phyloP scores from a whole-genome alignment of 345 rosid species.

The Corchorus olitorius region DNA sequence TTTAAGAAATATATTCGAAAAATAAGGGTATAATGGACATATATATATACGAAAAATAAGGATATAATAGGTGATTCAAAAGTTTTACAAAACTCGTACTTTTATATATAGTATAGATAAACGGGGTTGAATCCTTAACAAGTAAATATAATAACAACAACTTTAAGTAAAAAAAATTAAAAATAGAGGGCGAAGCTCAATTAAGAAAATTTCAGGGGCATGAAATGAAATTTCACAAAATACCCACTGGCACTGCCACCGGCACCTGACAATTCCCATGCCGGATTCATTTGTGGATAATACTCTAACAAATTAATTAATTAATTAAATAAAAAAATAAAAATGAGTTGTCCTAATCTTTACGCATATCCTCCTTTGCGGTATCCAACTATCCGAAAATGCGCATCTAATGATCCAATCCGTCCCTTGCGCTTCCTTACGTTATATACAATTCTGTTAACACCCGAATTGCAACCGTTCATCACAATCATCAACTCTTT shows the following conservation, averaged over 20 bases:
- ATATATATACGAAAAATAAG: too few species aligned
- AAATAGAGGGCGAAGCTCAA: not conserved
- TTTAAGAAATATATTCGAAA: too few species aligned
- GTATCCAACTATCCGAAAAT: constrained; percentile 3
- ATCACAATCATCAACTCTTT: not conserved
- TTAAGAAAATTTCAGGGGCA: not conserved
- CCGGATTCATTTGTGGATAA: not conserved
- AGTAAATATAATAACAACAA: too few species aligned
- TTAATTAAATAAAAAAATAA: not conserved
- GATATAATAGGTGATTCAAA: too few species aligned
- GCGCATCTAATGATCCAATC: not conserved
- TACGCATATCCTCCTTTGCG: not conserved
- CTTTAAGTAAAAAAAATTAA: too few species aligned
- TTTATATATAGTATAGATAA: too few species aligned
- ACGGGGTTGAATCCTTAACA: too few species aligned
- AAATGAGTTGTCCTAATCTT: not conserved
- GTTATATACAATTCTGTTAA: not conserved
- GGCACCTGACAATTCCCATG: not conserved
- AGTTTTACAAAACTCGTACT: too few species aligned
- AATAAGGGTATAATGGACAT: too few species aligned
- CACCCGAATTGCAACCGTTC: not conserved
- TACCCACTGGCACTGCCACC: not conserved
- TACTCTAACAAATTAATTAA: not conserved
- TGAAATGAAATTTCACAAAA: too few species aligned
- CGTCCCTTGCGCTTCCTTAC: not conserved